These are phyloP conservation scores for Geum urbanum DNA, from an alignment of 306 rosid species.

Conservation along the genomic window DNA sequence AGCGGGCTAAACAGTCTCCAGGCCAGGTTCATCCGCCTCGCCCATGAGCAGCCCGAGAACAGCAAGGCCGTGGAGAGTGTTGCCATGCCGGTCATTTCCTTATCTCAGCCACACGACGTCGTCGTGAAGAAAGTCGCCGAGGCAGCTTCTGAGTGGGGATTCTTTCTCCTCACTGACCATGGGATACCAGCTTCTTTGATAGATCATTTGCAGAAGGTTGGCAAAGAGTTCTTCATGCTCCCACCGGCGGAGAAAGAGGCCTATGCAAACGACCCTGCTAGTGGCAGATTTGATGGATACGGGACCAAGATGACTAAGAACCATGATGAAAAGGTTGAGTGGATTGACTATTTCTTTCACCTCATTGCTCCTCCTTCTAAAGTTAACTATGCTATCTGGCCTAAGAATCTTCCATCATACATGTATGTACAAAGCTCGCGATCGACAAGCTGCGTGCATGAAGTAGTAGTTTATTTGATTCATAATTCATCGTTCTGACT, in stretches of 20 bases:
- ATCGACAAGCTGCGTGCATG: too few species aligned
- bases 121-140: slow-evolving; percentile 15
- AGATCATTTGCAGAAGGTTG: slow-evolving; percentile 45
- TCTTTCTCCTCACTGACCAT: slow-evolving; percentile 51
- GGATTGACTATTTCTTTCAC: slow-evolving; percentile 66
- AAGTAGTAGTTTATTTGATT: too few species aligned
- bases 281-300: slow-evolving; percentile 50
- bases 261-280: slow-evolving; percentile 53
- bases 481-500: neutral
- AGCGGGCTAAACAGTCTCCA: slow-evolving; percentile 22
- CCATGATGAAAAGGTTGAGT: slow-evolving; percentile 50
- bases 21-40: slow-evolving; percentile 21
- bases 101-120: slow-evolving; percentile 24
- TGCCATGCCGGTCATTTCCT: slow-evolving; percentile 28
- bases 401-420: slow-evolving; percentile 44
- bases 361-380: slow-evolving; percentile 46
- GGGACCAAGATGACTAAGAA: slow-evolving; percentile 66
- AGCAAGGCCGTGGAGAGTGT: slow-evolving; percentile 31
- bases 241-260: slow-evolving; percentile 52
- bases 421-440: slow-evolving; percentile 22
- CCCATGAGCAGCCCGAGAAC: slow-evolving; percentile 31
- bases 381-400: slow-evolving; percentile 46
- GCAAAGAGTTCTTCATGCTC: slow-evolving; percentile 40
- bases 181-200: slow-evolving; percentile 40
- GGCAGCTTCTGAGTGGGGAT: slow-evolving; percentile 49